Conservation (phyloP, 2,329 filamentous ascomycete genomes). For the Periconia sp. region DNA sequence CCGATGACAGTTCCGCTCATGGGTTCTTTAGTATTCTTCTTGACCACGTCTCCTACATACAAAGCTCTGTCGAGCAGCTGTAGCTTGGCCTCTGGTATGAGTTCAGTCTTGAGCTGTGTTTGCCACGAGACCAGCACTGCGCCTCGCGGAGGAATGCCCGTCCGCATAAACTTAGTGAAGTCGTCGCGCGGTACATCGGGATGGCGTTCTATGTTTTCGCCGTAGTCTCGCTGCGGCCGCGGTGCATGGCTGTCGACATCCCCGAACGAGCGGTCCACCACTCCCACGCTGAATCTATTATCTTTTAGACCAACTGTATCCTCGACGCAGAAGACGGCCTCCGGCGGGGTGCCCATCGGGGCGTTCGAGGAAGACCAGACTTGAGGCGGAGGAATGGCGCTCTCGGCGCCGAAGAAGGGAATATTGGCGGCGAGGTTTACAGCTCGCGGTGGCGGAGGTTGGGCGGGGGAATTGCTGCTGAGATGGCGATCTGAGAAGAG, state of each 20-base stretch:
- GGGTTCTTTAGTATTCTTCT: conserved; percentile 53
- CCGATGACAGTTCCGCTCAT: conserved; percentile 63
- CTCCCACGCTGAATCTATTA: conserved; percentile 50
- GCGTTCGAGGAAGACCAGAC: neutral
- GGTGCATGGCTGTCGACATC: conserved; percentile 55
- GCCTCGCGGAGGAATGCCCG: conserved; percentile 57
- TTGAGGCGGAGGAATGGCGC: conserved; percentile 8
- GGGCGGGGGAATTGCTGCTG: conserved; percentile 18
- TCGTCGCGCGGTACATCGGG: conserved; percentile 33
- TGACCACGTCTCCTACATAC: conserved; percentile 62
- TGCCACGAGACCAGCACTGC: conserved; percentile 59
- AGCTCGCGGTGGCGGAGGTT: conserved; percentile 15
- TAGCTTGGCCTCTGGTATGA: conserved; percentile 52
- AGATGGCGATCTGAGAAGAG: conserved; percentile 32
- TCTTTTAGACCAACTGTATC: conserved; percentile 50
- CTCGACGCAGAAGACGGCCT: conserved; percentile 45
- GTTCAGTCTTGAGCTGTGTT: conserved; percentile 47
- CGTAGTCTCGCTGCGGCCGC: conserved; percentile 49
- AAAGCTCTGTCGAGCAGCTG: conserved; percentile 61
- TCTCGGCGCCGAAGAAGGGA: conserved; percentile 30
- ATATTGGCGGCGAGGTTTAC: conserved; percentile 13
- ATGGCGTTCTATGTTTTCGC: conserved; percentile 45
- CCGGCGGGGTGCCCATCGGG: conserved; percentile 18
- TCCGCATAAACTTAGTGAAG: conserved; percentile 49
- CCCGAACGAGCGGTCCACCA: conserved; percentile 51